Conservation (phyloP, 2,329 filamentous ascomycete species). For the Ophioceras dolichostomum region DNA sequence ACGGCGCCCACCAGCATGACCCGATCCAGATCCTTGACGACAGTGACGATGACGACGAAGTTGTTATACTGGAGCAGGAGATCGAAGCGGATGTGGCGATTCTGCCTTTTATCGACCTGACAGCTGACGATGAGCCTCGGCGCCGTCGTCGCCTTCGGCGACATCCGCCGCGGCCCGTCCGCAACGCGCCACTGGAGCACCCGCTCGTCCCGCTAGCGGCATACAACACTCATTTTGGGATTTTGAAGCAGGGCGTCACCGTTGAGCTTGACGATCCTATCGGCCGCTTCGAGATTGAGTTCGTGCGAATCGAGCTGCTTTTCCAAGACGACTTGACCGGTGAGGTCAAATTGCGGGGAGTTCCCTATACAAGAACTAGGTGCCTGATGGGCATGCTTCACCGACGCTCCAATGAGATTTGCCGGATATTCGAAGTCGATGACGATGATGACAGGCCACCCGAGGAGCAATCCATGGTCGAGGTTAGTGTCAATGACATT, state of each 20-base stretch:
- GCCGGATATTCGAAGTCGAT: slow-evolving; percentile 26
- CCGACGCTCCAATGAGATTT: slow-evolving; percentile 28
- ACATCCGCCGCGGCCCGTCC: not conserved
- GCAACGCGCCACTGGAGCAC: not conserved
- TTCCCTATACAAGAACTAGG: slow-evolving; percentile 21
- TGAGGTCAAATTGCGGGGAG: slow-evolving; percentile 25
- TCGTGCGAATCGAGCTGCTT: slow-evolving; percentile 26
- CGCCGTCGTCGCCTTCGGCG: too few species aligned
- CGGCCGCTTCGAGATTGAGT: slow-evolving; percentile 15
- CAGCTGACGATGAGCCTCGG: not conserved
- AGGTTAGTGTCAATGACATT: slow-evolving; percentile 26
- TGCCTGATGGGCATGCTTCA: slow-evolving; percentile 22
- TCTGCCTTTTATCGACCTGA: slow-evolving; percentile 1
- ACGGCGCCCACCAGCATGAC: too few species aligned
- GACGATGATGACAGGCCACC: slow-evolving; percentile 18
- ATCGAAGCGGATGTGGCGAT: too few species aligned
- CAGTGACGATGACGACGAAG: too few species aligned
- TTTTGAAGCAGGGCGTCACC: slow-evolving; percentile 21
- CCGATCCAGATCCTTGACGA: too few species aligned
- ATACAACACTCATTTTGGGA: too few species aligned
- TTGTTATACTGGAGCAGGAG: too few species aligned
- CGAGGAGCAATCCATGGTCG: slow-evolving; percentile 24
- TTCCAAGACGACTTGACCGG: slow-evolving; percentile 26
- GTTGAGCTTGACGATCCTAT: slow-evolving; percentile 13
- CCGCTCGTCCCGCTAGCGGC: not conserved